Base-by-base conservation (phyloP, 1,139 yeast genomes). In the Hyphopichia fennica region DNA sequence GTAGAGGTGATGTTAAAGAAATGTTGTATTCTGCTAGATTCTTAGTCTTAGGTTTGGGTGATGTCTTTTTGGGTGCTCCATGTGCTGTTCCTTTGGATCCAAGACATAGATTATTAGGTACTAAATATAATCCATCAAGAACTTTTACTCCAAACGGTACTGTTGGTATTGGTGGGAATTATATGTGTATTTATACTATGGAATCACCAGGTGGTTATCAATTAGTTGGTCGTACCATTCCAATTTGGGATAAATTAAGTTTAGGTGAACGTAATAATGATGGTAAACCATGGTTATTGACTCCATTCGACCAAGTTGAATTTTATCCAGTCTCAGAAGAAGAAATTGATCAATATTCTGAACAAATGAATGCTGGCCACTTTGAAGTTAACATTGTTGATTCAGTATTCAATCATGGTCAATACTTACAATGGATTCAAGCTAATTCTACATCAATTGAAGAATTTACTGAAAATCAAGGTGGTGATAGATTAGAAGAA, bases 131-230 rank as follows among this genome's bases (percentile, higher is more conserved):
- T 58, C 99, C 99, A 23, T 87, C 96, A 15, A 82, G 99, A 73
- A 89, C 97, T 1, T 89, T 77, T 70, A 93, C 99, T 3, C 96
- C 97, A 35, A 88, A 89, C 58, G 99, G 98, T 53, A 87, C 95
- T 31, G 98, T 93, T 50, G 99, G 99, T 58, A 84, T 93, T 62
- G 99, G 98, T 51, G 98, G 98, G 53, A 89, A 85, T 84, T 93
- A 90, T 74, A 90, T 91, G 97, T 91, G 98, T 72, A 91, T 93
- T 54, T 93, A 93, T 67, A 90, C 98, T 36, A 90, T 91, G 91
- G 96, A 91, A 55, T 88, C 96, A 20, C 99, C 99, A 41, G 99
- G 99, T 67, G 99, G 99, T 25, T 93, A 93, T 67, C 98, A 91
- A 70, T 77, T 93, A 56, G 93, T 90, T 49, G 99, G 98, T 44